phyloP scores from a whole-genome alignment of 2,329 filamentous ascomycete species.

The Ophiosphaerella korrae region DNA sequence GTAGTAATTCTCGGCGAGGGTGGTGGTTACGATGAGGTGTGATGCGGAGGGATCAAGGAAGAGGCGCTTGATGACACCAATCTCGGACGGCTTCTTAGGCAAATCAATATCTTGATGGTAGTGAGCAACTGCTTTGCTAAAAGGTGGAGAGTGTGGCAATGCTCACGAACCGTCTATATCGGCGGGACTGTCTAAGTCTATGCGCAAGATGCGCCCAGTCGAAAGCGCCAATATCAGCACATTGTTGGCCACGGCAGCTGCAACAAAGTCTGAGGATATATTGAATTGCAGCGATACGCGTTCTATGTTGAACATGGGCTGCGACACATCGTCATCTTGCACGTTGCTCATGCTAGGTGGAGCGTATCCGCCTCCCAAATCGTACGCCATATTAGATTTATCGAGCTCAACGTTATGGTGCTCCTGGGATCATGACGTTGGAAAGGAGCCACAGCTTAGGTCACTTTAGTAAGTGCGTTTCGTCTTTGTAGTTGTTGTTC shows the following conservation, averaged over 20 bases:
- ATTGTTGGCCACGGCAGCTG: constrained; percentile 96
- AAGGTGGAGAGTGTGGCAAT: neutral
- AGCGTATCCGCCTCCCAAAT: constrained; percentile 73
- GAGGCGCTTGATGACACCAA: constrained; percentile 91
- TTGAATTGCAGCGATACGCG: constrained; percentile 92
- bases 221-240: constrained; percentile 90
- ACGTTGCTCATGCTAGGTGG: constrained; percentile 68
- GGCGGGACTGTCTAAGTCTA: constrained; percentile 89
- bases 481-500: neutral
- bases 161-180: constrained; percentile 74
- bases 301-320: constrained; percentile 95
- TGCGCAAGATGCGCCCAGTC: constrained; percentile 88
- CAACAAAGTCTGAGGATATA: constrained; percentile 92
- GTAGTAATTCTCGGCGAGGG: constrained; percentile 95
- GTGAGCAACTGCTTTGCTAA: constrained; percentile 12
- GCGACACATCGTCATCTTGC: constrained; percentile 61
- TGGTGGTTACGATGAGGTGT: constrained; percentile 89
- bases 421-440: constrained; percentile 17
- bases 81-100: constrained; percentile 87
- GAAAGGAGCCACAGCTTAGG: constrained; percentile 13
- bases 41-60: constrained; percentile 97
- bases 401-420: constrained; percentile 16
- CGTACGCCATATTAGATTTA: constrained; percentile 65
- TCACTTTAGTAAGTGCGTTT: neutral
- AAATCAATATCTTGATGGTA: constrained; percentile 81